Percentiles rank a stretch among this genome's conserved stretches.
phyloP scores from a whole-genome alignment of 768 basidiomycete genomes.

The Pleurotus platypus region DNA sequence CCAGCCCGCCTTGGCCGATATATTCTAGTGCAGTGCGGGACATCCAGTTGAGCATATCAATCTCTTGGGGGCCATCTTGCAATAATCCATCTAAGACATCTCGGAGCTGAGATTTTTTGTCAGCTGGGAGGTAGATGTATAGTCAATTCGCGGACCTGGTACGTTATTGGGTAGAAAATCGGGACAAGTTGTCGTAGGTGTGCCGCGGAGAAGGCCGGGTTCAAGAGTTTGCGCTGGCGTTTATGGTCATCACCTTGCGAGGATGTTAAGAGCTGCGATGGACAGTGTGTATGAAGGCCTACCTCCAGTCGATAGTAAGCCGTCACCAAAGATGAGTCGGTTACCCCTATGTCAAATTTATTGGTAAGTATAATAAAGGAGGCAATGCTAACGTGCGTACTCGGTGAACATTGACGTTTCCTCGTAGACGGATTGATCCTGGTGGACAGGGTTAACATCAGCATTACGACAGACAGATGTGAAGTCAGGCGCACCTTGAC shows the following conservation, averaged over 20 bases:
- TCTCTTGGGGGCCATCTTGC: slow-evolving; percentile 27
- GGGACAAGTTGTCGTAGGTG: slow-evolving; percentile 37
- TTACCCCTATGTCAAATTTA: slow-evolving; percentile 5
- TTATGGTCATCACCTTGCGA: slow-evolving; percentile 35
- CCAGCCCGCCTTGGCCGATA: slow-evolving; percentile 45
- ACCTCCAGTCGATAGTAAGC: slow-evolving; percentile 15
- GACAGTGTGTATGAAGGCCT: neutral
- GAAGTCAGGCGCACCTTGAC: neutral
- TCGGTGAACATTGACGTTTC: slow-evolving; percentile 19
- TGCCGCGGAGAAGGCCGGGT: slow-evolving; percentile 37
- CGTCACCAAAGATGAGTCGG: slow-evolving; percentile 15
- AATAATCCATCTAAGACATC: slow-evolving; percentile 18
- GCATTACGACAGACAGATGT: neutral
- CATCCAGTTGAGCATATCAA: slow-evolving; percentile 32
- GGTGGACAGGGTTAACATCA: neutral
- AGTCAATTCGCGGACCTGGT: slow-evolving; percentile 19
- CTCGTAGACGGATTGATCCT: slow-evolving; percentile 32
- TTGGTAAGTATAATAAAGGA: neutral
- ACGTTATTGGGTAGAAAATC: slow-evolving; percentile 25
- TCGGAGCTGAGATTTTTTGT: slow-evolving; percentile 20
- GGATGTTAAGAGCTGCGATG: too few relatives aligned
- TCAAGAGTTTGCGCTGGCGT: slow-evolving; percentile 39
- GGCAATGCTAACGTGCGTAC: slow-evolving; percentile 14
- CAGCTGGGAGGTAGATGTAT: neutral
- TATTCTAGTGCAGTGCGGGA: slow-evolving; percentile 43